Conservation (phyloP, 306 rosid genomes). For the Trifolium dubium region DNA sequence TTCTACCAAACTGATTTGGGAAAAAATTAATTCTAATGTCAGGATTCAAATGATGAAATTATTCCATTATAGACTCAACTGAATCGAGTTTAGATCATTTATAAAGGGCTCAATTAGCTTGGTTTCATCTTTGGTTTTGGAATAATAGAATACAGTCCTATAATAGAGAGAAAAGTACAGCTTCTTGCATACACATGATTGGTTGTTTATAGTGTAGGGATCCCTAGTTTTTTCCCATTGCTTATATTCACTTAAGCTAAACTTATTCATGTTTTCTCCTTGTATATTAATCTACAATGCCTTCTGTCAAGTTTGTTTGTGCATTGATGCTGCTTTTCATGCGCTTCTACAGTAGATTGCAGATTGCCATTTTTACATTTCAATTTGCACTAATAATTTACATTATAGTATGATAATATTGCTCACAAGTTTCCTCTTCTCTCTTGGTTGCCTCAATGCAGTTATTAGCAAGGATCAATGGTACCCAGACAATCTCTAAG, state of each 20-base stretch:
- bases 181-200: too few species aligned
- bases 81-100: too few species aligned
- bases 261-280: too few species aligned
- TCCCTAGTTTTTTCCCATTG: too few species aligned
- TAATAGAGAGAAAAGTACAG: too few species aligned
- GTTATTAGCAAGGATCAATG: conserved; percentile 80
- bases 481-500: conserved; percentile 78
- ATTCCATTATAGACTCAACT: background rate
- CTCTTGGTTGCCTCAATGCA: conserved; percentile 43
- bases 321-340: conserved; percentile 11
- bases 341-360: background rate
- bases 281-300: too few species aligned
- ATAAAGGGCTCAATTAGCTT: too few species aligned
- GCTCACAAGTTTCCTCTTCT: conserved; percentile 18
- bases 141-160: too few species aligned
- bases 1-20: background rate
- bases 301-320: conserved; percentile 12
- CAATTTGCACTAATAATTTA: conserved; percentile 13
- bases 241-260: too few species aligned
- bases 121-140: too few species aligned
- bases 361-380: conserved; percentile 11
- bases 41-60: background rate
- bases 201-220: too few species aligned
- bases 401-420: conserved; percentile 11
- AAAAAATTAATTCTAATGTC: background rate